These are phyloP conservation scores for Brassica balearica DNA, from an alignment of 441 rosid species.

Conservation along the genomic window DNA sequence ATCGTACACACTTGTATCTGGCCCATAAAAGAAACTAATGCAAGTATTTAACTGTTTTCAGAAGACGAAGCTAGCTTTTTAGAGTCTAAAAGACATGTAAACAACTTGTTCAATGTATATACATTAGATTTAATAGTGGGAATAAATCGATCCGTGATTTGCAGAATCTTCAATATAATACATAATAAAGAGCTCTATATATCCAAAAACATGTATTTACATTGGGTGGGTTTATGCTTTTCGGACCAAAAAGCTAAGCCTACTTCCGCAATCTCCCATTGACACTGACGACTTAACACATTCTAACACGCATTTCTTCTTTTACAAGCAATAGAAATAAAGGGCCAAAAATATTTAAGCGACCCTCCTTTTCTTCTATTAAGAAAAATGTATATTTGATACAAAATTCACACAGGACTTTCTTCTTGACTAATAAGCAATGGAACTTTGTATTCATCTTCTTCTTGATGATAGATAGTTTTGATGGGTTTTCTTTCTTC, in stretches of 20 bases:
- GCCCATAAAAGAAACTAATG: too few species aligned
- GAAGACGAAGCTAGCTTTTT: not conserved
- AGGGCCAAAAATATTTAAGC: slow-evolving; percentile 26
- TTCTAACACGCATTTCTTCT: slow-evolving; percentile 26
- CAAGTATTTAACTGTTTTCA: too few species aligned
- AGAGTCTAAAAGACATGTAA: too few species aligned
- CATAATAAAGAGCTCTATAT: not conserved
- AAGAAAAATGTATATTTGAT: not conserved
- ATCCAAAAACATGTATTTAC: slow-evolving; percentile 27
- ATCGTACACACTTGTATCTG: too few species aligned
- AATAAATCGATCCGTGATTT: not conserved
- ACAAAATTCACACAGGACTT: slow-evolving; percentile 41
- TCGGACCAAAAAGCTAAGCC: slow-evolving; percentile 44
- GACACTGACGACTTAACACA: slow-evolving; percentile 23
- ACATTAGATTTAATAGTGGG: not conserved
- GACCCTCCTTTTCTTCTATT: slow-evolving; percentile 26
- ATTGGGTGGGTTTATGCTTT: slow-evolving; percentile 33
- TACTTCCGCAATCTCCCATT: slow-evolving; percentile 39
- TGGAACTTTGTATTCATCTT: slow-evolving; percentile 51
- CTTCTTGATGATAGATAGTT: slow-evolving; percentile 34
- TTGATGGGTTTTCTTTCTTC: slow-evolving; percentile 35
- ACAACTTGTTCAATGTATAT: not conserved
- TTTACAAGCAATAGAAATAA: slow-evolving; percentile 28
- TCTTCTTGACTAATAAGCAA: slow-evolving; percentile 59
- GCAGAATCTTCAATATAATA: not conserved